Base-by-base conservation (phyloP, 345 rosid species). In the Sonneratia caseolaris region DNA sequence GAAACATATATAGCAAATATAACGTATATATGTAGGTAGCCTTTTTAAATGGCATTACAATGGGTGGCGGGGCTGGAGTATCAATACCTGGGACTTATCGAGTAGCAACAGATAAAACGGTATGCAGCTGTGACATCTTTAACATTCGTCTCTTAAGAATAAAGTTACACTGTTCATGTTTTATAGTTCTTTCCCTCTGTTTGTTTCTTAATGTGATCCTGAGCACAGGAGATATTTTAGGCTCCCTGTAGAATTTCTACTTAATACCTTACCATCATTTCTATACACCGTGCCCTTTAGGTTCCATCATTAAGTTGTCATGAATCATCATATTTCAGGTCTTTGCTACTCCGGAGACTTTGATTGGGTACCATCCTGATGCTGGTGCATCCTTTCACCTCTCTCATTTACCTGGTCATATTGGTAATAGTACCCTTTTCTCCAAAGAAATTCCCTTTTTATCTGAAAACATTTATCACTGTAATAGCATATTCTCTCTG, bases 1-100 rank as follows among this genome's bases (percentile, higher is more conserved):
- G 32, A 27, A 27, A 27, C 32, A 27, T 27, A 27, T 27, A 27
- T 27, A 27, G 32, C 32, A 27, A 27, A 27, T 1, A 27, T 27
- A 27, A 27, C 32, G 1, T 27, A 27, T 77, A 71, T 47, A 53
- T 80, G 55, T 72, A 90, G 95, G 95, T 91, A 79, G 97, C 97
- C 49, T 72, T 92, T 70, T 80, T 95, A 83, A 78, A 95, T 71
- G 99, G 98, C 72, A 83, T 86, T 76, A 92, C 97, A 42, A 92
- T 95, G 98, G 98, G 97, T 66, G 99, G 99, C 66, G 97, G 99
- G 40, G 86, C 90, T 71, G 97, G 98, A 83, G 84, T 95, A 81
- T 92, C 98, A 15, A 87, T 95, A 62, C 97, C 98, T 66, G 97
- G 45, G 7, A 85, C 92, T 74, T 88, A 90, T 70, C 87, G 94